A percentile compares a stretch with the other conserved stretches of the same genome.
Conservation (phyloP, 768 basidiomycete genomes). For the Tulasnella sp. region DNA sequence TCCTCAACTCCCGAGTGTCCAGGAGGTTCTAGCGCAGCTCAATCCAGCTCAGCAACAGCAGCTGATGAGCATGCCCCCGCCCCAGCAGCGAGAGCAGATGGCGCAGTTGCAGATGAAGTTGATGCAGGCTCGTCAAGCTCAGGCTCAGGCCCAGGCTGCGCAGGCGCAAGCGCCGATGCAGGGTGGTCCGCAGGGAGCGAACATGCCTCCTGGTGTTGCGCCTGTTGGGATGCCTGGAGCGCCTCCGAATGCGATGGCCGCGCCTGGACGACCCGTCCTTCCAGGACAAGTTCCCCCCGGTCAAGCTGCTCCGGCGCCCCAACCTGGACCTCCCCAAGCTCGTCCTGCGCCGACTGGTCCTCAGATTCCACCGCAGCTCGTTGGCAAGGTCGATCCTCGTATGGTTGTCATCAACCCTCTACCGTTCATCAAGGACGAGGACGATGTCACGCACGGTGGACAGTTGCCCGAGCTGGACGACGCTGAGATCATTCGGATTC, state of each 20-base stretch:
- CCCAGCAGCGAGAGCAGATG: constrained; percentile 12
- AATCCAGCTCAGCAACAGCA: constrained; percentile 9
- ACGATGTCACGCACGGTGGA: constrained; percentile 39
- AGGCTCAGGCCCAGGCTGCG: constrained; percentile 18
- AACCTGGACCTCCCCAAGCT: neutral
- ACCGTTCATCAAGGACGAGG: constrained; percentile 47
- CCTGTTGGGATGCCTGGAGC: neutral
- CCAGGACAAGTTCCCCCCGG: neutral
- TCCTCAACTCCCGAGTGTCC: neutral
- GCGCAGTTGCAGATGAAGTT: constrained; percentile 13
- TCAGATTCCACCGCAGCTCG: neutral
- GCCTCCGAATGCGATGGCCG: neutral
- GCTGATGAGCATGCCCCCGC: constrained; percentile 9
- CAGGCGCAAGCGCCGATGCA: neutral
- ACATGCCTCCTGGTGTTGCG: neutral
- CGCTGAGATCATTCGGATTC: constrained; percentile 45
- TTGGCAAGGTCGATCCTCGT: constrained; percentile 24
- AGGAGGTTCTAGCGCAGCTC: constrained; percentile 12
- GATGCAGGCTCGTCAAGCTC: constrained; percentile 9
- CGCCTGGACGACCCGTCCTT: neutral
- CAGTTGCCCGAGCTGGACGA: constrained; percentile 41
- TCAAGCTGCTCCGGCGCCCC: neutral
- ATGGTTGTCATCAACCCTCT: constrained; percentile 56
- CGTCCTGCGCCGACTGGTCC: neutral
- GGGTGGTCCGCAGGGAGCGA: neutral